Conservation (phyloP, 1,284 basidiomycete genomes). For the Cutaneotrichosporon cyanovorans region DNA sequence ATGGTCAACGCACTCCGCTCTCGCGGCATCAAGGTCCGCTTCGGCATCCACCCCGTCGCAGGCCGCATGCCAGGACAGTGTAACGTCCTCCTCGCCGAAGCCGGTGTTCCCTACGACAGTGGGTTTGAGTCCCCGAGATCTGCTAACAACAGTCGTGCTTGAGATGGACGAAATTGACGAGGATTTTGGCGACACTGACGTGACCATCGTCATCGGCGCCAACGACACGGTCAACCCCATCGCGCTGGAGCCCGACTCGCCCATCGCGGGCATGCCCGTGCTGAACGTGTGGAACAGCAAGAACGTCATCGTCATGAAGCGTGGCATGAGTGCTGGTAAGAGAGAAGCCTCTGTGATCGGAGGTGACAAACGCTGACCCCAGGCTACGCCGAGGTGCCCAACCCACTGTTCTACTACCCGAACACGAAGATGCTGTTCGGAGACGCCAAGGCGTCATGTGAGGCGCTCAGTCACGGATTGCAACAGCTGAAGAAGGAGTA, state of each 20-base stretch:
- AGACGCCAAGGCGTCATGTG: constrained; percentile 76
- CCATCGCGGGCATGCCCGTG: constrained; percentile 83
- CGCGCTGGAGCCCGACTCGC: constrained; percentile 70
- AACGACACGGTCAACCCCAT: constrained; percentile 86
- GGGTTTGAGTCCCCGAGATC: constrained; percentile 30
- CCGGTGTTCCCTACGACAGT: constrained; percentile 82
- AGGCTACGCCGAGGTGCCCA: constrained; percentile 64
- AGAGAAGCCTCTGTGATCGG: too few relatives aligned
- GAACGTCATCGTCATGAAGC: constrained; percentile 81
- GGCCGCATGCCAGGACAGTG: constrained; percentile 54
- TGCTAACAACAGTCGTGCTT: constrained; percentile 56
- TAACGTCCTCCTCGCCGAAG: constrained; percentile 76
- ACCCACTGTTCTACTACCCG: constrained; percentile 82
- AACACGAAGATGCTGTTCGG: constrained; percentile 82
- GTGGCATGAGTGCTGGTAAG: constrained; percentile 57
- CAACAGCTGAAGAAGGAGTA: too few relatives aligned
- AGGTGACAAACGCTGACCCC: neutral
- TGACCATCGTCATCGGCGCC: constrained; percentile 67
- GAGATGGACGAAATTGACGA: constrained; percentile 91
- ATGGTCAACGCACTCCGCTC: constrained; percentile 62
- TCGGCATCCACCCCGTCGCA: constrained; percentile 43
- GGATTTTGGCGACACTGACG: constrained; percentile 73
- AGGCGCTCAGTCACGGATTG: constrained; percentile 48
- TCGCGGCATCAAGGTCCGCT: constrained; percentile 61
- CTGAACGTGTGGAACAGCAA: constrained; percentile 84